phyloP scores from a whole-genome alignment of 164 flowering plant species.

The Protea cynaroides region DNA sequence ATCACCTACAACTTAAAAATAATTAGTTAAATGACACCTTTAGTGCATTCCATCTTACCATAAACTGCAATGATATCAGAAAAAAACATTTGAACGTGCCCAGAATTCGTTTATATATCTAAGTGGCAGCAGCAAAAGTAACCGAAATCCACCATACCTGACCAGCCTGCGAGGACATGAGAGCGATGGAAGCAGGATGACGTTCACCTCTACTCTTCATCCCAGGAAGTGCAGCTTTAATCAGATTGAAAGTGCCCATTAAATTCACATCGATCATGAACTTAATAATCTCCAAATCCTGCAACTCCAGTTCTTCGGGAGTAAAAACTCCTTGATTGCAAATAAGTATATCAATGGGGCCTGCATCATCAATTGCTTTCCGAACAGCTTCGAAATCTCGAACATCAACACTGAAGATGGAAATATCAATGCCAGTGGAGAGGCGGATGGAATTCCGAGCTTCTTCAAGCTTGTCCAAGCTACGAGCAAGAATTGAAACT shows the following conservation, averaged over 20 bases:
- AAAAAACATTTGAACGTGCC: too few relatives aligned
- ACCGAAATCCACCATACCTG: conserved; percentile 41
- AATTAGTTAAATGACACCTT: too few relatives aligned
- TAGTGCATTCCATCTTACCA: too few relatives aligned
- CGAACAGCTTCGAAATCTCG: conserved; percentile 53
- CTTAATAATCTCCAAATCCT: conserved; percentile 57
- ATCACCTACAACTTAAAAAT: not conserved
- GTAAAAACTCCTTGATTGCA: conserved; percentile 80
- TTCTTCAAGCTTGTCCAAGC: conserved; percentile 49
- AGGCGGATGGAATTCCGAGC: conserved; percentile 55
- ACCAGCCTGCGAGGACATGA: conserved; percentile 91
- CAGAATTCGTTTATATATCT: not conserved
- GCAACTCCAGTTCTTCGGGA: conserved; percentile 54
- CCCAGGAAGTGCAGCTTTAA: conserved; percentile 75
- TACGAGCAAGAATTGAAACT: conserved; percentile 85
- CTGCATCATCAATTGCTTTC: conserved; percentile 49
- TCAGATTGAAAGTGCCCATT: conserved; percentile 68
- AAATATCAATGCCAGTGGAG: conserved; percentile 65
- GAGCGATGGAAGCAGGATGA: conserved; percentile 68
- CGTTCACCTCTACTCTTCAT: conserved; percentile 56
- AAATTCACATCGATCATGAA: conserved; percentile 82
- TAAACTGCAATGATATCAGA: too few relatives aligned
- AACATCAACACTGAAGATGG: conserved; percentile 64
- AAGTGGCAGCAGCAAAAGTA: not conserved
- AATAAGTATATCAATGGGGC: conserved; percentile 60